Conservation (phyloP, 257 asterid species). For the Primulina huaijiensis region DNA sequence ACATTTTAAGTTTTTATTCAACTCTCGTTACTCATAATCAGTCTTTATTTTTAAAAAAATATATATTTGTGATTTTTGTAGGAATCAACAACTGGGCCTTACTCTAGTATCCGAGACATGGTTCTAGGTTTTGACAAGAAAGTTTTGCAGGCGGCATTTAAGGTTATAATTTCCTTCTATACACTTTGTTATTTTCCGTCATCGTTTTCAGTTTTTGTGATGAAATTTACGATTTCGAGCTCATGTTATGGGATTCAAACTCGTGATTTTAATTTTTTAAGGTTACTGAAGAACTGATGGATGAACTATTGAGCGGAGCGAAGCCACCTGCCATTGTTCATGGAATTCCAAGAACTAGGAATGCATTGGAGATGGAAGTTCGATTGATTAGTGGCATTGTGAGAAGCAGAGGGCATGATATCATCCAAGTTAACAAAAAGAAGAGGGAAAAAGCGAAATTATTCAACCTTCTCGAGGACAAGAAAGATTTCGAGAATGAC, state of each 20-base stretch:
- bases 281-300: constrained; percentile 57
- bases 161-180: constrained; percentile 29
- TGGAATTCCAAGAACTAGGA: constrained; percentile 28
- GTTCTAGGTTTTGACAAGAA: constrained; percentile 71
- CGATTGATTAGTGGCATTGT: constrained; percentile 34
- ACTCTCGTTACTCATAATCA: neutral
- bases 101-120: constrained; percentile 61
- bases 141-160: constrained; percentile 63
- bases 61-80: constrained; percentile 11
- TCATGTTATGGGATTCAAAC: neutral
- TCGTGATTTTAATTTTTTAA: constrained; percentile 18
- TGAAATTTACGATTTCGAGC: too few relatives aligned
- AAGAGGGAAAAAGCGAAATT: constrained; percentile 25
- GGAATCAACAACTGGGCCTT: constrained; percentile 52
- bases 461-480: constrained; percentile 57
- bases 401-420: constrained; percentile 28
- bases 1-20: neutral
- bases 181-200: neutral
- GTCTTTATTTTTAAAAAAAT: neutral
- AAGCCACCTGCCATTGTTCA: constrained; percentile 57
- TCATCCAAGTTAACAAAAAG: constrained; percentile 39
- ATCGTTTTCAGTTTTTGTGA: neutral
- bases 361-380: constrained; percentile 34
- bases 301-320: constrained; percentile 42
- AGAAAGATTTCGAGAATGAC: constrained; percentile 68